Conservation (phyloP, 2,329 filamentous ascomycete genomes). For the Penicillium sp. region DNA sequence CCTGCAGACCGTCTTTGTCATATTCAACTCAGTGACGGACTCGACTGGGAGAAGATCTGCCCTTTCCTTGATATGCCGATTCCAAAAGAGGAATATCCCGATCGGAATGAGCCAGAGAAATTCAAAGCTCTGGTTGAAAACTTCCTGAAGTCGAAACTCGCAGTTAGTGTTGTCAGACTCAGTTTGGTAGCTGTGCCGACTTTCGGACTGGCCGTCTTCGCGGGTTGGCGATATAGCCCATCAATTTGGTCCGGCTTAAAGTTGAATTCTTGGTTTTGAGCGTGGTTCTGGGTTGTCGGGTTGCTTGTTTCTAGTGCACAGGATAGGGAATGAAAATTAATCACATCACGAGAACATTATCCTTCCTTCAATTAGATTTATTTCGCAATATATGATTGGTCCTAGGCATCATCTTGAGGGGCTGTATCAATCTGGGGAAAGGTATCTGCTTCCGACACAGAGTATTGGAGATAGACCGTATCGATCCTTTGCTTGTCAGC, state of each 20-base stretch:
- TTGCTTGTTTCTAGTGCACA: neutral
- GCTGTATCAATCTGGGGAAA: neutral
- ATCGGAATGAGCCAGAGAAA: conserved; percentile 20
- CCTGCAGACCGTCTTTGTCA: conserved; percentile 20
- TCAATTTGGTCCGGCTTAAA: neutral
- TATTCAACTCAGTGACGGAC: conserved; percentile 21
- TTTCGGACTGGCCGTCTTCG: conserved; percentile 16
- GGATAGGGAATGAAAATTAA: neutral
- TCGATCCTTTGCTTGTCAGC: conserved; percentile 14
- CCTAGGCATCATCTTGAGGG: neutral
- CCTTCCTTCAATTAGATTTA: neutral
- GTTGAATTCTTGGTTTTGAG: neutral
- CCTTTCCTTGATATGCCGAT: conserved; percentile 21
- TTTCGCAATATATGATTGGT: neutral
- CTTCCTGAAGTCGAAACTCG: conserved; percentile 13
- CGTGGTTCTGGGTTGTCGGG: neutral
- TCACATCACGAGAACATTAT: neutral
- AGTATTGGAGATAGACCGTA: conserved; percentile 17
- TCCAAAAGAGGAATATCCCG: conserved; percentile 21
- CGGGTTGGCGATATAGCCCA: conserved; percentile 6
- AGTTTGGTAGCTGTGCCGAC: conserved; percentile 9
- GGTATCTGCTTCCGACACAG: neutral
- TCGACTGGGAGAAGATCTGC: conserved; percentile 26
- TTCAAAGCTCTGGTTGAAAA: conserved; percentile 14
- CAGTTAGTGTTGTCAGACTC: conserved; percentile 11